Evolutionary conservation across 2,329 filamentous ascomycete genomes (phyloP).

Genomic region (Venturia carpophila): DNA sequence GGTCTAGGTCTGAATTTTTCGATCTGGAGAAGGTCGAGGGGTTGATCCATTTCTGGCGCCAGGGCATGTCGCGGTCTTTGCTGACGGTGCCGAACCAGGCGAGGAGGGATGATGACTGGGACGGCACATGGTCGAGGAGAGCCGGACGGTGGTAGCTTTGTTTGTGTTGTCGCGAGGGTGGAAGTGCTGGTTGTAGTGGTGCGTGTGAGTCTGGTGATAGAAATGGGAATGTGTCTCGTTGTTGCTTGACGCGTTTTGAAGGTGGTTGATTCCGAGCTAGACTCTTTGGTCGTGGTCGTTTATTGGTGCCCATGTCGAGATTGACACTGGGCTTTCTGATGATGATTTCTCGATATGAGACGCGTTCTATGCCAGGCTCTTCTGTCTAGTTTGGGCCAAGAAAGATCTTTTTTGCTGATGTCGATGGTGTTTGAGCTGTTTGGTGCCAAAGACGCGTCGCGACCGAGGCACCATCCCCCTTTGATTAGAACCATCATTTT

Average conservation of each 20-base stretch:
- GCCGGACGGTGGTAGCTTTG: constrained; percentile 28
- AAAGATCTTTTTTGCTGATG: background rate
- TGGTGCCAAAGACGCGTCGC: background rate
- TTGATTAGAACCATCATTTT: background rate
- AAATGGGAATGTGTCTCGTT: background rate
- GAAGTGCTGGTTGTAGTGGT: constrained; percentile 21
- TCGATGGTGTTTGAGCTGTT: background rate
- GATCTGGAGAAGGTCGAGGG: constrained; percentile 31
- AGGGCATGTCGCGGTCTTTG: constrained; percentile 31
- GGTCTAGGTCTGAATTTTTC: constrained; percentile 24
- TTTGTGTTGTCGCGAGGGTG: constrained; percentile 26
- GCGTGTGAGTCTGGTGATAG: background rate
- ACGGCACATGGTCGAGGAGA: constrained; percentile 22
- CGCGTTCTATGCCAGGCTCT: constrained; percentile 1
- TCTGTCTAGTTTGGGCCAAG: background rate
- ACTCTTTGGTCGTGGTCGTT: constrained; percentile 11
- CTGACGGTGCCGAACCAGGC: constrained; percentile 29
- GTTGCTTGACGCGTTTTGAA: background rate
- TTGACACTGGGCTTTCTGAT: background rate
- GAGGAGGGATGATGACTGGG: constrained; percentile 24
- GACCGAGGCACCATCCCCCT: background rate
- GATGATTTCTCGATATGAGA: background rate
- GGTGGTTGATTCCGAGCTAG: background rate
- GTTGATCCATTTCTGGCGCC: constrained; percentile 50
- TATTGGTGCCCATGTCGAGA: background rate